Evolutionary conservation across 371 early-diverging fungal species (phyloP), one percentile per base, ranked within the genome.

Genomic region (Mortierella polycephala): DNA sequence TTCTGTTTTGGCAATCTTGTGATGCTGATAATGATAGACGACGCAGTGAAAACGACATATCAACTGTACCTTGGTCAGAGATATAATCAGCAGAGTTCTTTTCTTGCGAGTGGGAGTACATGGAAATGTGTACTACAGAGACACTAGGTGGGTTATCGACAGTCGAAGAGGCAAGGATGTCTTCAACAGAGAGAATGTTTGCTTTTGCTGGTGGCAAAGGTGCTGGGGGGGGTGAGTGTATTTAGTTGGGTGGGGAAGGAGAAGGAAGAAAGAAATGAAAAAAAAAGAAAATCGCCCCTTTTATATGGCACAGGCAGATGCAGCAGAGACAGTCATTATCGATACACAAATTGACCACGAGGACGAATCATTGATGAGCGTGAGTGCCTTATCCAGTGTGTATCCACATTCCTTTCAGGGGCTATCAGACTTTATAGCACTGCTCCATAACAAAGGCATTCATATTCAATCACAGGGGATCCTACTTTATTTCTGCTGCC

Each of bases 31-130:
- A 46, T 40, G 10, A 39, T 30, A 44, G 46, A 46, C 16, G 58
- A 39, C 30, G 18, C 42, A 5, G 18, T 37, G 39, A 23, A 21
- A 42, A 55, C 18, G 49, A 20, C 59, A 12, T 9, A 53, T 10
- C 23, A 41, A 53, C 66, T 81, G 77, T 87, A 89, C 89, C 84
- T 86, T 93, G 93, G 85, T 93, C 92, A 86, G 92, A 88, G 83
- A 93, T 89, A 81, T 93, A 93, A 85, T 93, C 93, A 76, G 91
- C 87, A 81, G 92, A 90, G 88, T 90, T 90, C 87, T 87, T 92
- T 86, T 93, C 93, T 76, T 85, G 88, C 61, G 90, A 88, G 91
- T 93, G 93, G 80, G 86, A 84, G 88, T 93, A 93, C 93, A 93
- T 93, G 84, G 85, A 88, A 61, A 67, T 44, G 49, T 75, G 76